phyloP scores from a whole-genome alignment of 257 asterid species.

The Gentiana dahurica region DNA sequence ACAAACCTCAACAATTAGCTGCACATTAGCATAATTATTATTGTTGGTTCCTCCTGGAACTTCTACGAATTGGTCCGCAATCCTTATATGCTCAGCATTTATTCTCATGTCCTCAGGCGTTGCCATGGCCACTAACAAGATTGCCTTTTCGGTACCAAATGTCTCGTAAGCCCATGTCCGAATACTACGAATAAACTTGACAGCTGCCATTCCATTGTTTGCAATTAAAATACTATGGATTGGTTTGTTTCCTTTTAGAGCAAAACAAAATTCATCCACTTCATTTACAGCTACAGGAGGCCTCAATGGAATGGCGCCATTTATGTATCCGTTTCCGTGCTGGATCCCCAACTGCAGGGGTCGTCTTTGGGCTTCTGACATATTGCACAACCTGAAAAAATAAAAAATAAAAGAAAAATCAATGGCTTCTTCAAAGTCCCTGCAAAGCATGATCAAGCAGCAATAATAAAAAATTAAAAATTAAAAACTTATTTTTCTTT shows the following conservation, averaged over 20 bases:
- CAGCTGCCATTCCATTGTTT: slow-evolving; percentile 99
- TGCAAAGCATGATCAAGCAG: too few relatives aligned
- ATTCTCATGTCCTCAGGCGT: slow-evolving; percentile 99
- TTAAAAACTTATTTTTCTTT: too few relatives aligned
- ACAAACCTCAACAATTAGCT: slow-evolving; percentile 94
- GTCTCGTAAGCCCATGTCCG: slow-evolving; percentile 99
- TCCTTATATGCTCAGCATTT: slow-evolving; percentile 97
- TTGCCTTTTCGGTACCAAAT: slow-evolving; percentile 94
- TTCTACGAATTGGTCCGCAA: slow-evolving; percentile 98
- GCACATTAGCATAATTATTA: slow-evolving; percentile 97
- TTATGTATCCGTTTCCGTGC: slow-evolving; percentile 36
- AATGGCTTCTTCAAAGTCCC: too few relatives aligned
- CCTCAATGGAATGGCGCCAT: slow-evolving; percentile 54
- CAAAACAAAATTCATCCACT: slow-evolving; percentile 69
- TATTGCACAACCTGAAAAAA: slow-evolving; percentile 40
- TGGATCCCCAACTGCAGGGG: slow-evolving; percentile 17
- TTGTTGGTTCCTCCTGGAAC: slow-evolving; percentile 99
- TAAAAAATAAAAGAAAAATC: neutral
- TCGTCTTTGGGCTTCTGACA: slow-evolving; percentile 96
- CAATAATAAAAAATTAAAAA: too few relatives aligned
- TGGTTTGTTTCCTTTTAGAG: slow-evolving; percentile 78
- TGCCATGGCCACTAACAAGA: slow-evolving; percentile 97
- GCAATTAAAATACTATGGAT: slow-evolving; percentile 92
- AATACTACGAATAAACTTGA: slow-evolving; percentile 88
- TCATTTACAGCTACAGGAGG: slow-evolving; percentile 42